Conservation (phyloP, 805 yeast genomes). For the Hanseniaspora meyeri region DNA sequence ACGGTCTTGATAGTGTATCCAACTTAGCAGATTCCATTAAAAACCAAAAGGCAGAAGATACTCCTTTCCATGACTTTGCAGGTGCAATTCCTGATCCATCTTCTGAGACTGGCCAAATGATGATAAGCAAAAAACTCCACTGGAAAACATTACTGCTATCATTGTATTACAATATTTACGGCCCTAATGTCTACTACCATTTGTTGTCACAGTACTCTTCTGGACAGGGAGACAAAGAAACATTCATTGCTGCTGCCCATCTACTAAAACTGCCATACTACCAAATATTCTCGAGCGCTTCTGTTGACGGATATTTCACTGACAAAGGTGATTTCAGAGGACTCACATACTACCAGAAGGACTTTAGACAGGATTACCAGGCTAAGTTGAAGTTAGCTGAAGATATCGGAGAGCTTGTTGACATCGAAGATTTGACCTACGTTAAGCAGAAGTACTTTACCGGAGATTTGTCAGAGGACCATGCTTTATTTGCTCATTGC, state of each 20-base stretch:
- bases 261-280: constrained; percentile 38
- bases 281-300: constrained; percentile 34
- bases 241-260: constrained; percentile 58
- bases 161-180: constrained; percentile 52
- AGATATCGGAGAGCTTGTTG: neutral
- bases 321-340: constrained; percentile 27
- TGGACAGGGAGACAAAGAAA: constrained; percentile 74
- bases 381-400: constrained; percentile 9
- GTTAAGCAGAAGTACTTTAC: constrained; percentile 11
- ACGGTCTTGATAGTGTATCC: constrained; percentile 21
- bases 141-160: constrained; percentile 46
- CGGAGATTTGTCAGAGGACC: constrained; percentile 13
- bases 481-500: constrained; percentile 30
- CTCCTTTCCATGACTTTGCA: constrained; percentile 47
- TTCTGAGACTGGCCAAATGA: constrained; percentile 57
- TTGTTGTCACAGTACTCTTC: constrained; percentile 59
- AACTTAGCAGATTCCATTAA: neutral
- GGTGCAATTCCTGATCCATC: constrained; percentile 57
- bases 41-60: constrained; percentile 20
- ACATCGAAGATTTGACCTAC: neutral
- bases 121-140: constrained; percentile 50
- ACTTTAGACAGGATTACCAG: constrained; percentile 37
- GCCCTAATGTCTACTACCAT: constrained; percentile 56
- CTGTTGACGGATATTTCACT: constrained; percentile 29
- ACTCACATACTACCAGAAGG: constrained; percentile 37